Conservation (phyloP, 805 yeast genomes). For the Limtongozyma cylindracea region DNA sequence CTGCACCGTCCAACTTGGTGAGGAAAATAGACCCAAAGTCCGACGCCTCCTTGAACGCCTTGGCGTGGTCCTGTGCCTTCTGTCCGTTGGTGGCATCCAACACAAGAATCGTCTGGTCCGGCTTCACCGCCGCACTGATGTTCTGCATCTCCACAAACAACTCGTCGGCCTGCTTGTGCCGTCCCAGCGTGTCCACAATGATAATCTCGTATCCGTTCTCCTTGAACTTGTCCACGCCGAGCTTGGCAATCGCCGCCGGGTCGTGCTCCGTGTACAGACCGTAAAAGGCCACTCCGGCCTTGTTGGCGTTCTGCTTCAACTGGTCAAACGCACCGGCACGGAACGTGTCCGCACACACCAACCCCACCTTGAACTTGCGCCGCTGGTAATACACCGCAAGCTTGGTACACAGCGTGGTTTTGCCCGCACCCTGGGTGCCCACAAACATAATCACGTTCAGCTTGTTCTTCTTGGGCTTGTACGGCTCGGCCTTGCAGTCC, state of each 20-base stretch:
- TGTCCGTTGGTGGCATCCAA: constrained; percentile 95
- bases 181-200: constrained; percentile 93
- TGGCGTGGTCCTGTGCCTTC: constrained; percentile 89
- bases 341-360: constrained; percentile 97
- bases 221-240: constrained; percentile 80
- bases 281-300: constrained; percentile 80
- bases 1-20: constrained; percentile 97
- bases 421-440: constrained; percentile 97
- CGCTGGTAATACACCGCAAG: constrained; percentile 85
- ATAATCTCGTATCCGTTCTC: constrained; percentile 81
- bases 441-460: constrained; percentile 79
- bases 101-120: constrained; percentile 95
- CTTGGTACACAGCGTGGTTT: constrained; percentile 93
- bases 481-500: constrained; percentile 38
- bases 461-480: constrained; percentile 54
- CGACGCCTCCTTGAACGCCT: constrained; percentile 80
- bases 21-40: constrained; percentile 87
- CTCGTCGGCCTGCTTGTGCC: constrained; percentile 87
- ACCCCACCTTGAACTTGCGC: constrained; percentile 82
- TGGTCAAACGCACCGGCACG: constrained; percentile 99
- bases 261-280: constrained; percentile 93
- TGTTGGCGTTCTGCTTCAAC: constrained; percentile 89
- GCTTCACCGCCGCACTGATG: constrained; percentile 65
- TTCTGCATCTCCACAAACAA: constrained; percentile 88
- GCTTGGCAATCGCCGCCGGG: constrained; percentile 77